Base-by-base conservation (phyloP, 164 flowering plant species). In the Magnolia kwangsiensis region DNA sequence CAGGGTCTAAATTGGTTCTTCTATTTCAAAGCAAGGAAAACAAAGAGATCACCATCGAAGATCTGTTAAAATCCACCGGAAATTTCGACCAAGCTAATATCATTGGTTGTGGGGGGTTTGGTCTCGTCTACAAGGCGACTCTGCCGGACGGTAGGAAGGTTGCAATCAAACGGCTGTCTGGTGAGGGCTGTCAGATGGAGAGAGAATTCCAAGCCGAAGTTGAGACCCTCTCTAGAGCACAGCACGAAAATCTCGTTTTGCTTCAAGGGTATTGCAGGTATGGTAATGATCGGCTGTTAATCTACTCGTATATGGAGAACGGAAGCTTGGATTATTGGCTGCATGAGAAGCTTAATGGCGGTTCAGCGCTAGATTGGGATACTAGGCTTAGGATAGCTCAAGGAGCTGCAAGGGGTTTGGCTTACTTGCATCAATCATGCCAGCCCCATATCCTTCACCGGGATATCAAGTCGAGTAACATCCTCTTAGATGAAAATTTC, bases 241-340 rank as follows among this genome's bases (percentile, higher is more conserved):
- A 87, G 79, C 97, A 92, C 73, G 85, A 84, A 50, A 92, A 92
- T 75, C 93, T 92, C 23, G 97, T 92, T 23, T 87, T 74, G 67
- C 93, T 92, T 74, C 87, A 86, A 80, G 97, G 97, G 4, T 92
- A 83, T 68, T 92, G 94, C 77, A 79, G 71, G 51, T 81, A 87
- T 76, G 83, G 81, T 72, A 87, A 78, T 64, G 92, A 89, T 75
- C 79, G 89, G 75, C 86, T 92, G 51, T 77, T 92, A 37, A 92
- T 92, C 31, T 92, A 92, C 76, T 83, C 93, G 1, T 92, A 79
- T 80, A 89, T 92, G 97, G 93, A 88, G 72, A 90, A 92, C 72
- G 84, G 94, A 16, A 93, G 97, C 84, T 85, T 93, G 84, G 97
- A 93, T 78, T 93, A 89, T 67, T 93, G 97, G 97, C 75, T 93